Base-by-base conservation (phyloP, 2,329 filamentous ascomycete genomes). In the Tolypocladium nubicola region DNA sequence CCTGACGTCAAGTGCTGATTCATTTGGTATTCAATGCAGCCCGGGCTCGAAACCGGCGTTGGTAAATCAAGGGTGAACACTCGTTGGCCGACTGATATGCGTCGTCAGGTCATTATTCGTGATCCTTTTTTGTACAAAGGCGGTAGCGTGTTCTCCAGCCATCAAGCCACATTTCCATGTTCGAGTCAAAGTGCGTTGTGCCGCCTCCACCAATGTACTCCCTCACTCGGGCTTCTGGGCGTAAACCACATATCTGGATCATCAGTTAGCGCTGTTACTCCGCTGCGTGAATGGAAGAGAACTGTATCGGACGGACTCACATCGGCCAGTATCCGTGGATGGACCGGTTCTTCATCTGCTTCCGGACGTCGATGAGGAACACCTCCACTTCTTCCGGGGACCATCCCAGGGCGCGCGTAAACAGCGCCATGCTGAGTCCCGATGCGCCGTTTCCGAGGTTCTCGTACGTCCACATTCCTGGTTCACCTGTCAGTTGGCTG, bases 321-420 rank as follows among this genome's bases (percentile, higher is more conserved):
- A 74, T 66, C 11, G 71, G 69, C 67, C 72, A 74, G 61, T 70
- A 75, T 0, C 66, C 66, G 47, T 76, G 74, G 8, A 73, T 67
- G 0, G 59, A 57, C 26, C 63, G 68, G 38, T 75, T 65, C 47
- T 59, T 67, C 62, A 76, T 65, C 35, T 73, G 70, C 1, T 57
- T 62, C 21, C 69, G 68, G 19, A 70, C 70, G 11, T 69, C 65
- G 21, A 64, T 61, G 16, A 73, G 61, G 47, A 73, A 71, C 7
- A 67, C 64, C 41, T 69, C 64, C 0, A 73, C 67, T 52, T 72
- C 65, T 7, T 68, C 61, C 13, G 61, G 50, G 1, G 61, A 61
- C 74, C 73, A 76, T 0, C 70, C 70, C 33, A 73, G 59, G 0
- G 62, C 66, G 35, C 68, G 68, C 1, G 74, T 75, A 53, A 75